These are phyloP conservation scores for Boletus semigastroideus DNA, from an alignment of 1,284 basidiomycete species.

Conservation along the genomic window DNA sequence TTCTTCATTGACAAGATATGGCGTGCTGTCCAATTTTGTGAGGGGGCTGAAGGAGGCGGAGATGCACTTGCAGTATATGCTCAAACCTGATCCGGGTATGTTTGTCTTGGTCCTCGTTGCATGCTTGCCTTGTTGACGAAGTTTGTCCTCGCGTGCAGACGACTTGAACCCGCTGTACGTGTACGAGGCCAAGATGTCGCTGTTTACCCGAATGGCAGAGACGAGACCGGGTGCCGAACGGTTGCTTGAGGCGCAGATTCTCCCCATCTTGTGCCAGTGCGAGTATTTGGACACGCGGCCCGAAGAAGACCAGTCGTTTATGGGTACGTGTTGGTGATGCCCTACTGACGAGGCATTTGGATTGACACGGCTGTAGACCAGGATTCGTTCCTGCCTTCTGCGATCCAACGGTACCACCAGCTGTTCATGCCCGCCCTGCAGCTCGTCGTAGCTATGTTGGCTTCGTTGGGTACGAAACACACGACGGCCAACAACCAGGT, in stretches of 20 bases:
- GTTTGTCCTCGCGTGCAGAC: constrained; percentile 44
- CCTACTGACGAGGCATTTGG: not conserved
- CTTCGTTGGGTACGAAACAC: constrained; percentile 67
- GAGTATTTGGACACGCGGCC: constrained; percentile 85
- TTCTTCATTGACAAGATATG: constrained; percentile 67
- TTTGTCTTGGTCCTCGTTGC: constrained; percentile 1
- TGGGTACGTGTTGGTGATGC: constrained; percentile 51
- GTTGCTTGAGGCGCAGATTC: constrained; percentile 76
- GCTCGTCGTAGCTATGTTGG: constrained; percentile 68
- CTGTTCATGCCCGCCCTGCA: constrained; percentile 85
- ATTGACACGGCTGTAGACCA: constrained; percentile 51
- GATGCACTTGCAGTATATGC: constrained; percentile 71
- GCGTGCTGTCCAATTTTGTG: constrained; percentile 84
- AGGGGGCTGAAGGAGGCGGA: constrained; percentile 84
- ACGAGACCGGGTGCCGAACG: constrained; percentile 83
- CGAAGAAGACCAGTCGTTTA: constrained; percentile 77
- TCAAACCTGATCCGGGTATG: constrained; percentile 87
- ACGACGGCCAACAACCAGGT: constrained; percentile 68
- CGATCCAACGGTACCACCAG: constrained; percentile 87
- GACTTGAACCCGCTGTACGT: constrained; percentile 92
- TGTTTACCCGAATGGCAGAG: constrained; percentile 84
- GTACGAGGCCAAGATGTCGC: constrained; percentile 91
- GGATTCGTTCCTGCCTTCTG: constrained; percentile 85
- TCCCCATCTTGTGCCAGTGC: constrained; percentile 81
- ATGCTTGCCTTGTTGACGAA: not conserved